Base-by-base conservation (phyloP, 202 grass and related monocot genomes). In the Elaeis oleifera region DNA sequence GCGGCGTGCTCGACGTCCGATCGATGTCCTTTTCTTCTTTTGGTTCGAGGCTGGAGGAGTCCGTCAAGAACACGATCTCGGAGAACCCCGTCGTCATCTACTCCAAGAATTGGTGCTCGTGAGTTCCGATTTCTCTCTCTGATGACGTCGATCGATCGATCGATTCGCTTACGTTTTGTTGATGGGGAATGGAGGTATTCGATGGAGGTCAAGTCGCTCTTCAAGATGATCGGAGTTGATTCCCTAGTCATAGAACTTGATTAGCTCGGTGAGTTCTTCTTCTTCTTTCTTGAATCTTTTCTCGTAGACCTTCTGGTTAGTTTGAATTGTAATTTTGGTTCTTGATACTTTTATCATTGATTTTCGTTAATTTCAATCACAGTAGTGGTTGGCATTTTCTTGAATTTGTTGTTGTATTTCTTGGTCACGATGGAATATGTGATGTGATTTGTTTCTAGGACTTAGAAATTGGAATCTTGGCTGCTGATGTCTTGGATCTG, bases 41-140 rank as follows among this genome's bases (percentile, higher is more conserved):
- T 64, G 92, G 87, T 28, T 84, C 81, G 20, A 67, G 87, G 60
- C 76, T 96, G 79, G 87, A 96, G 87, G 87, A 89, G 16, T 79
- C 81, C 24, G 79, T 91, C 53, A 88, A 76, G 74, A 84, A 67
- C 61, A 96, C 84, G 52, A 60, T 86, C 56, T 54, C 71, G 3
- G 81, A 85, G 29, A 76, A 86, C 76, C 87, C 84, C 61, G 58
- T 91, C 50, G 87, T 96, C 55, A 83, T 96, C 79, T 96, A 89
- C 77, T 96, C 87, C 81, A 91, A 96, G 77, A 85, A 83, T 1
- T 91, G 87, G 92, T 96, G 92, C 74, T 96, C 81, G 91, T 96
- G 84, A 78, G 54, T 53, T 6, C 29, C 50, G 53, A 15, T 28
- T 24, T 24, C 20, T 68, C 9, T 68, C 56, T 11, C 18, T 11